phyloP scores from a whole-genome alignment of 2,329 filamentous ascomycete species.

The Aureobasidium sp. region DNA sequence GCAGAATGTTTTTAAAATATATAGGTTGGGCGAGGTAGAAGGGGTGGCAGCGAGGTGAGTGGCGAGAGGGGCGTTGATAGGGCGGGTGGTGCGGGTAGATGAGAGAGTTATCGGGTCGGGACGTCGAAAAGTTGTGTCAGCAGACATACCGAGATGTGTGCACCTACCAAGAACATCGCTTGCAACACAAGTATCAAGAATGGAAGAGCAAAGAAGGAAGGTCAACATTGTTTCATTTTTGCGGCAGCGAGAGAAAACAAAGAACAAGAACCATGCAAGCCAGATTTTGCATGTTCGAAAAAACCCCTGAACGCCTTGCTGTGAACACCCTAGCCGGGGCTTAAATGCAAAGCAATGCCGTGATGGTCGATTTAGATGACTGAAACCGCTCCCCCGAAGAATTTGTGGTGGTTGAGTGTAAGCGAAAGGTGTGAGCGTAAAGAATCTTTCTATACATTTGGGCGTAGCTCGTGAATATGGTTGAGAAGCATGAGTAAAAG shows the following conservation, averaged over 20 bases:
- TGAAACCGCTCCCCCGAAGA: not conserved
- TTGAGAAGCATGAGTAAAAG: not conserved
- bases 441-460: conserved; percentile 11
- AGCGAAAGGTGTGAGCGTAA: not conserved
- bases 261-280: not conserved
- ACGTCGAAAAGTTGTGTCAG: no score
- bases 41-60: no score
- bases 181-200: no score
- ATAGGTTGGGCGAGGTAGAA: no score
- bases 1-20: no score
- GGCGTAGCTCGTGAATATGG: conserved; percentile 11
- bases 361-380: not conserved
- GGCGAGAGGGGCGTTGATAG: no score
- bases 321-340: conserved; percentile 3
- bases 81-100: no score
- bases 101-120: no score
- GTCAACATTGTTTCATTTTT: not conserved
- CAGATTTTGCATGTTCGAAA: not conserved
- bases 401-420: not conserved
- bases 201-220: not conserved
- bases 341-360: conserved; percentile 3
- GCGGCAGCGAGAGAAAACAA: not conserved
- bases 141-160: no score
- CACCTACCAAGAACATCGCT: no score
- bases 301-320: conserved; percentile 11